phyloP scores from a whole-genome alignment of 805 yeast genomes.

The Clavispora vitiphila region DNA sequence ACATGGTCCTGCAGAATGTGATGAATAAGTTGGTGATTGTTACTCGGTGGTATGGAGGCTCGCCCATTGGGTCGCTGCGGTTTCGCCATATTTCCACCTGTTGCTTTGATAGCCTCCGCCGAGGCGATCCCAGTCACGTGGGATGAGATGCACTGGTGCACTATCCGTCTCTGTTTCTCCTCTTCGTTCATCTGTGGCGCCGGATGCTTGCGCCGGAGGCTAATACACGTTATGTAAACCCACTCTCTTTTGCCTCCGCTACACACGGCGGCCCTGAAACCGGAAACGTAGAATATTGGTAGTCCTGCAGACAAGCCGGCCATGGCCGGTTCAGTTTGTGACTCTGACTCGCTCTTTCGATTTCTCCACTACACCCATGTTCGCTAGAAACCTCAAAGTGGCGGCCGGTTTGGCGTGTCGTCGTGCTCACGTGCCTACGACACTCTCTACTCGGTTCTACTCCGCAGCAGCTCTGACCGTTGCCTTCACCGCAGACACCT shows the following conservation, averaged over 20 bases:
- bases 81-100: constrained; percentile 62
- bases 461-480: constrained; percentile 28
- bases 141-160: too few relatives aligned
- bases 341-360: not conserved
- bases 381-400: not conserved
- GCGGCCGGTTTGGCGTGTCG: not conserved
- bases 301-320: not conserved
- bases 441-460: constrained; percentile 8
- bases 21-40: constrained; percentile 62
- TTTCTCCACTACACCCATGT: not conserved
- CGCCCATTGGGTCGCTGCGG: constrained; percentile 65
- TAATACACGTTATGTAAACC: too few relatives aligned
- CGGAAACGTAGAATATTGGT: too few relatives aligned
- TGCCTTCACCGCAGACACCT: constrained; percentile 65
- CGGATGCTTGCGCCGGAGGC: too few relatives aligned
- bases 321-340: not conserved
- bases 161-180: too few relatives aligned
- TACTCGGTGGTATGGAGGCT: constrained; percentile 80
- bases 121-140: not conserved
- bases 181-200: too few relatives aligned
- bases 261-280: too few relatives aligned
- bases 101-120: constrained; percentile 45
- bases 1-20: constrained; percentile 44
- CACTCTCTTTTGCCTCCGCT: too few relatives aligned
- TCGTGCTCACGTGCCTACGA: not conserved